Base-by-base conservation (phyloP, 495 filamentous ascomycete genomes). In the Talaromyces wortmannii region DNA sequence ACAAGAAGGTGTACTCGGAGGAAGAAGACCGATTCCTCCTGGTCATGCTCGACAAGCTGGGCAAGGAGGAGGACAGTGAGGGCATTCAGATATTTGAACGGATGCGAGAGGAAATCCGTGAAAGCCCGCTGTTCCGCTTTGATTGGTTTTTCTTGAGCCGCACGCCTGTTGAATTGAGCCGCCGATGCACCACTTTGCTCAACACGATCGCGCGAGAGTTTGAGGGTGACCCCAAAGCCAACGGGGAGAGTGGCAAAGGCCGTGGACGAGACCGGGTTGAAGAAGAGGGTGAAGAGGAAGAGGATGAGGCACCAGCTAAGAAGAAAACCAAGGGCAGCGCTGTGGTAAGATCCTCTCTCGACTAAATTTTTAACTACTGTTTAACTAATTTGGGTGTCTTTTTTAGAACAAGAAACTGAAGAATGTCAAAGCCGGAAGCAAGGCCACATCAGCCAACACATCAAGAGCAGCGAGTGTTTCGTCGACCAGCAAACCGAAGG, bases 1-100 rank as follows among this genome's bases (percentile, higher is more conserved):
- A 99, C 76, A 99, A 99, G 78, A 97, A 97, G 74, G 91, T 97
- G 6, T 99, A 99, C 65, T 97, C 94, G 0, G 95, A 97, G 64
- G 95, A 99, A 64, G 95, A 99, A 70, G 95, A 99, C 63, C 84
- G 95, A 10, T 99, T 99, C 72, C 76, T 99, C 49, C 78, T 99
- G 31, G 92, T 97, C 40, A 88, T 96, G 73, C 72, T 99, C 3
- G 91, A 99, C 67, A 86, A 84, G 68, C 88, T 87, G 62, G 95
- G 95, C 16, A 53, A 53, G 43, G 52, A 53, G 15, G 81, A 97
- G 11, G 89, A 95, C 52, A 87, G 86, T 2, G 91, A 94, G 62
- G 81, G 83, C 31, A 53, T 53, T 17, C 52, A 53, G n/a, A 80
- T 95, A 51, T 90, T 89, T 60, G 90, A 95, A 57, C 84, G 82